Conservation (phyloP, 116 monocot genomes). For the Trichopus zeylanicus region DNA sequence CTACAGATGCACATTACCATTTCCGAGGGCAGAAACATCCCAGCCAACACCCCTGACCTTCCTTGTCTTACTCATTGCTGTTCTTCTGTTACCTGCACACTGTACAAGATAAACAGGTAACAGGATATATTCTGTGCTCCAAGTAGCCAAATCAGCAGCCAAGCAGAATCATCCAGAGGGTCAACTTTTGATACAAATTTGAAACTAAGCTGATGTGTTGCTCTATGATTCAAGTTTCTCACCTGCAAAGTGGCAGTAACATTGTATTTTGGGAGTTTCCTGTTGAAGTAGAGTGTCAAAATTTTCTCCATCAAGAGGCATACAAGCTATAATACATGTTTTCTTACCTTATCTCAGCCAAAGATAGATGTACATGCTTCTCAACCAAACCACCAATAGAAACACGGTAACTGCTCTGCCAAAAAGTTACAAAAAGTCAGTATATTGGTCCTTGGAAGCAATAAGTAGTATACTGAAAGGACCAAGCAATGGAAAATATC, state of each 20-base stretch:
- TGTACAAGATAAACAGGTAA: slow-evolving; percentile 11
- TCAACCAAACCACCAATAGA: slow-evolving; percentile 61
- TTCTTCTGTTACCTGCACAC: slow-evolving; percentile 99
- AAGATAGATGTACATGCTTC: slow-evolving; percentile 50
- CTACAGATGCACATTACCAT: too few species aligned
- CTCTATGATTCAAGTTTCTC: not conserved
- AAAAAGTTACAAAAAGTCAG: slow-evolving; percentile 13
- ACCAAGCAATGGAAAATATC: not conserved
- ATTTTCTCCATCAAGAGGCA: not conserved
- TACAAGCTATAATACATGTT: not conserved
- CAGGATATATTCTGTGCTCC: not conserved
- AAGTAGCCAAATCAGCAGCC: not conserved
- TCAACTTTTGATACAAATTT: not conserved
- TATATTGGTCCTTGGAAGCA: not conserved
- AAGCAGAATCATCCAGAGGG: not conserved
- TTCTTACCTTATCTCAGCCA: slow-evolving; percentile 71
- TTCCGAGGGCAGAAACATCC: slow-evolving; percentile 92
- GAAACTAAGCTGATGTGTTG: not conserved
- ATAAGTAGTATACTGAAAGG: not conserved
- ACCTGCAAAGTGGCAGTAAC: slow-evolving; percentile 96
- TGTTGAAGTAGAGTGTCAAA: slow-evolving; percentile 16
- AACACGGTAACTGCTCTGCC: slow-evolving; percentile 54
- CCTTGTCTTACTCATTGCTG: slow-evolving; percentile 79
- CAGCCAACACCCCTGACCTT: slow-evolving; percentile 95
- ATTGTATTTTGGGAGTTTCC: slow-evolving; percentile 87